Conservation (phyloP, 2,329 filamentous ascomycete species). For the Xylariaceae sp. region DNA sequence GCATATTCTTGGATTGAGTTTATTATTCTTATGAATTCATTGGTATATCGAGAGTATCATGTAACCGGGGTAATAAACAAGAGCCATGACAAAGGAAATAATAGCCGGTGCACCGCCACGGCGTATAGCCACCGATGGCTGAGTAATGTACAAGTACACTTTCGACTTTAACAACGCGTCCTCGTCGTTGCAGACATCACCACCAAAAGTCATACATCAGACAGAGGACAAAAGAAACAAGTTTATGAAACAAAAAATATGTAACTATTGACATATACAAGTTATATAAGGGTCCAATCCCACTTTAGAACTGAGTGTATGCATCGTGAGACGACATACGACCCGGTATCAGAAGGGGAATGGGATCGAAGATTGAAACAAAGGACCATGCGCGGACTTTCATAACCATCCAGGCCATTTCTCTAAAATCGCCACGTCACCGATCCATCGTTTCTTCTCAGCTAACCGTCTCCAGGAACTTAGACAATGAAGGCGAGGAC, state of each 20-base stretch:
- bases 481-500: conserved; percentile 18
- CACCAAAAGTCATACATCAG: not conserved
- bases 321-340: conserved; percentile 14
- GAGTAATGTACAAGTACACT: too few species aligned
- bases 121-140: too few species aligned
- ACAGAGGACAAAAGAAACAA: not conserved
- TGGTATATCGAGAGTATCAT: not conserved
- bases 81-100: too few species aligned
- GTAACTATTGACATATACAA: conserved; percentile 11
- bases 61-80: not conserved
- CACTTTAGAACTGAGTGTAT: conserved; percentile 5
- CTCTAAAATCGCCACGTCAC: conserved; percentile 8
- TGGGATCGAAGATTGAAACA: conserved; percentile 3
- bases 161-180: too few species aligned
- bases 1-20: too few species aligned
- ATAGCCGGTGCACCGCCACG: too few species aligned
- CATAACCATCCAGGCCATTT: conserved; percentile 12
- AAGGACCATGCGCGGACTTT: not conserved
- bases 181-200: not conserved
- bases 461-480: not conserved
- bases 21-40: not conserved
- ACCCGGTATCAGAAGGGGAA: conserved; percentile 1
- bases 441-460: conserved; percentile 4
- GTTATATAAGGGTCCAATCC: not conserved
- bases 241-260: conserved; percentile 10